Percentiles rank a stretch among this genome's conserved stretches.
phyloP scores from a whole-genome alignment of 768 basidiomycete genomes.

The Termitomyces sp. region DNA sequence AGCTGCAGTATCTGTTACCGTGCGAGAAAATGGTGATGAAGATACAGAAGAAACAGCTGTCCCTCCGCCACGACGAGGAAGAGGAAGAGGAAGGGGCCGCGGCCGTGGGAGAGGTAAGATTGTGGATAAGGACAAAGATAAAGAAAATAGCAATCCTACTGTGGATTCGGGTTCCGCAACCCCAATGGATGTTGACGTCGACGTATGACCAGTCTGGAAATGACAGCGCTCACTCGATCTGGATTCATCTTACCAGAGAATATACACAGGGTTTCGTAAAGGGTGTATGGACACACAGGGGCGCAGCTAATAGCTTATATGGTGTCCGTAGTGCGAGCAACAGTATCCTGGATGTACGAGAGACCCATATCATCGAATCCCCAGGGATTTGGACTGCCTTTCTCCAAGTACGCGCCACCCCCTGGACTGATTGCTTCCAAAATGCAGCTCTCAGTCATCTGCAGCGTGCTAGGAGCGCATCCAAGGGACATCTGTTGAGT shows the following conservation, averaged over 20 bases:
- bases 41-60: slow-evolving; percentile 26
- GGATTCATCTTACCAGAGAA: not conserved
- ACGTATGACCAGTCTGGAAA: not conserved
- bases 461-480: not conserved
- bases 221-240: not conserved
- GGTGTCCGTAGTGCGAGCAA: not conserved
- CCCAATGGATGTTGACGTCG: slow-evolving; percentile 13
- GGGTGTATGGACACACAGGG: not conserved
- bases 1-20: slow-evolving; percentile 14
- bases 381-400: not conserved
- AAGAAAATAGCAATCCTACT: slow-evolving; percentile 24
- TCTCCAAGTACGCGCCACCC: not conserved
- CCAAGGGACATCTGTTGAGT: not conserved
- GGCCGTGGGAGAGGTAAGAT: slow-evolving; percentile 24
- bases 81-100: slow-evolving; percentile 24
- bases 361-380: not conserved
- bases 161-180: slow-evolving; percentile 10
- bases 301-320: not conserved
- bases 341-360: not conserved
- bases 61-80: slow-evolving; percentile 27
- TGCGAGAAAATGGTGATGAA: slow-evolving; percentile 30
- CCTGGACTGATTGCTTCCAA: not conserved
- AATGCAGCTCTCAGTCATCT: not conserved
- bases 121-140: slow-evolving; percentile 21
- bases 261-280: not conserved